These are phyloP conservation scores for Dioscorea cayenensis DNA, from an alignment of 116 monocot genomes.

Conservation along the genomic window DNA sequence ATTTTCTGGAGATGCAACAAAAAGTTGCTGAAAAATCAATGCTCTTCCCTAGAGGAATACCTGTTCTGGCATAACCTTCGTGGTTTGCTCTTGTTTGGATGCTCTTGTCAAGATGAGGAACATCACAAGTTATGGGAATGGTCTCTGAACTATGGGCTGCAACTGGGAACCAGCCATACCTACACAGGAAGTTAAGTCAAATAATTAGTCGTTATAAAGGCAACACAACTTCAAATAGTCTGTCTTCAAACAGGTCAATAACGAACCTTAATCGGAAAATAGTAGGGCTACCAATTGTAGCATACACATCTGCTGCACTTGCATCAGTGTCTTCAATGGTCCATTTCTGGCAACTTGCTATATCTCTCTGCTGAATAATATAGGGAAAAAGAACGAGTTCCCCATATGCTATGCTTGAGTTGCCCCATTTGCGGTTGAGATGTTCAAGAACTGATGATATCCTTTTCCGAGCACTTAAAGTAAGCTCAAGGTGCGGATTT, in stretches of 20 bases:
- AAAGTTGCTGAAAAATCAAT: not conserved
- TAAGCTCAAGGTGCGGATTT: slow-evolving; percentile 90
- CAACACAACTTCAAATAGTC: not conserved
- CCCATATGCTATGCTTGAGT: slow-evolving; percentile 46
- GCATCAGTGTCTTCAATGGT: slow-evolving; percentile 45
- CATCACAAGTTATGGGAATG: slow-evolving; percentile 10
- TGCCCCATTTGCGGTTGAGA: slow-evolving; percentile 91
- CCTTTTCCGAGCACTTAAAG: slow-evolving; percentile 81
- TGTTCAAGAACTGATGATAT: slow-evolving; percentile 91
- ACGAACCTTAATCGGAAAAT: slow-evolving; percentile 81
- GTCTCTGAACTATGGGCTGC: slow-evolving; percentile 14
- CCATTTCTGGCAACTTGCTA: slow-evolving; percentile 60
- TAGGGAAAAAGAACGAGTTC: slow-evolving; percentile 85
- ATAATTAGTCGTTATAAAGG: not conserved
- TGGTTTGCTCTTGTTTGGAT: slow-evolving; percentile 11
- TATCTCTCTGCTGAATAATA: slow-evolving; percentile 29
- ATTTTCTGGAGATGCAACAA: slow-evolving; percentile 11
- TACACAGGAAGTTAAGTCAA: slow-evolving; percentile 17
- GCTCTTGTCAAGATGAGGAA: slow-evolving; percentile 8
- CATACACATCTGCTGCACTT: slow-evolving; percentile 65
- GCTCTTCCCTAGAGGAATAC: not conserved
- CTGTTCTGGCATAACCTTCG: not conserved
- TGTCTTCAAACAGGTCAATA: not conserved
- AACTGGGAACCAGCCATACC: slow-evolving; percentile 85
- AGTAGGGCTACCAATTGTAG: slow-evolving; percentile 58